Evolutionary conservation across 164 flowering plant species (phyloP).

Genomic region (Liriodendron chinense): DNA sequence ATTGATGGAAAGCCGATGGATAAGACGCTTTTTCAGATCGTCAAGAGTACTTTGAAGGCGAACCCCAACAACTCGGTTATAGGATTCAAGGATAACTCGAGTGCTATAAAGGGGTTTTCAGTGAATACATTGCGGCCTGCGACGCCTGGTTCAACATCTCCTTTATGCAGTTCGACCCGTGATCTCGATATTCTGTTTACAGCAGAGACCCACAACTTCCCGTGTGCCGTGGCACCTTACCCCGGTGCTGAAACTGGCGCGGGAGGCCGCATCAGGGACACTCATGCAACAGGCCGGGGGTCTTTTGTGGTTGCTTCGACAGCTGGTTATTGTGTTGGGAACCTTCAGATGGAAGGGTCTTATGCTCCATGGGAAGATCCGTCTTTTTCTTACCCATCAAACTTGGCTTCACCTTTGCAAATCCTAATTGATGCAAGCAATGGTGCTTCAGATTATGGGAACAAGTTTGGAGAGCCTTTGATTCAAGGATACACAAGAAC

Average conservation of each 20-base stretch:
- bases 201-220: slow-evolving; percentile 97
- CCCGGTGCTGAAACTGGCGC: slow-evolving; percentile 99
- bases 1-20: slow-evolving; percentile 71
- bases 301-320: slow-evolving; percentile 87
- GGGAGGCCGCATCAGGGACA: slow-evolving; percentile 94
- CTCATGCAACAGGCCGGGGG: slow-evolving; percentile 95
- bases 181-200: slow-evolving; percentile 86
- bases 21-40: slow-evolving; percentile 84
- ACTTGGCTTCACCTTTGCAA: slow-evolving; percentile 83
- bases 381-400: slow-evolving; percentile 72
- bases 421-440: slow-evolving; percentile 92
- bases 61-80: slow-evolving; percentile 91
- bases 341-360: slow-evolving; percentile 78
- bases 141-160: slow-evolving; percentile 63
- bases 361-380: slow-evolving; percentile 96
- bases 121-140: slow-evolving; percentile 63
- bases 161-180: slow-evolving; percentile 30
- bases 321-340: slow-evolving; percentile 96
- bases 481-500: slow-evolving; percentile 92
- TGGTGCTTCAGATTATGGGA: slow-evolving; percentile 97
- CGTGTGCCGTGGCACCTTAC: slow-evolving; percentile 96
- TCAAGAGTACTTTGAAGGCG: slow-evolving; percentile 81
- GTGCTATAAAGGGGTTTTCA: slow-evolving; percentile 81
- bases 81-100: slow-evolving; percentile 94
- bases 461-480: slow-evolving; percentile 95